Base-by-base conservation (phyloP, 148 eudicot species). In the Dianthus caryophyllus region DNA sequence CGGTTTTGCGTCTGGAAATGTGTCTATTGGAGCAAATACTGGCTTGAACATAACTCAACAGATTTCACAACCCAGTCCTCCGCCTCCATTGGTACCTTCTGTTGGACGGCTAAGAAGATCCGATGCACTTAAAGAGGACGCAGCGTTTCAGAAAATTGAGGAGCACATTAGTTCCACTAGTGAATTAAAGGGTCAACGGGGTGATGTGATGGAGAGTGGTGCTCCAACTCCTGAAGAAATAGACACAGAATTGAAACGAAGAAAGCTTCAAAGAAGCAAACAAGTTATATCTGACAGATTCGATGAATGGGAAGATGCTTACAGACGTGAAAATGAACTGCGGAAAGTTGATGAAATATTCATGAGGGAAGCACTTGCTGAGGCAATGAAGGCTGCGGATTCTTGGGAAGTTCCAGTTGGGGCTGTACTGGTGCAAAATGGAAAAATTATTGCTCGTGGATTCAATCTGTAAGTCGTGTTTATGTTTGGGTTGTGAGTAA, bases 341-440 rank as follows among this genome's bases (percentile, higher is more conserved):
- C 76, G 87, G 61, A 85, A 81, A 73, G 70, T 78, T 60, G 98
- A 93, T 79, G 95, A 89, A 72, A 68, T 76, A 38, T 93, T 93
- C 73, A 93, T 93, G 96, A 87, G 87, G 77, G 96, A 89, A 77
- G 98, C 98, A 30, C 78, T 89, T 41, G 61, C 78, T 73, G 98
- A 93, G 82, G 96, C 98, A 31, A 78, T 72, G 48, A 89, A 82
- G 71, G 98, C 98, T 81, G 91, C 88, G 72, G 98, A 89, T 81
- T 68, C 68, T 39, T 93, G 98, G 98, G 98, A 93, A 81, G 98
- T 93, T 53, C 98, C 98, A 61, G 90, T 93, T 69, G 98, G 98
- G 59, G 98, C 98, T 66, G 87, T 89, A 49, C 78, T 93, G 75
- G 96, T 89, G 74, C 96, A 86, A 30, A 75, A 82, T 68, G 96